Percentiles rank a stretch among this genome's conserved stretches.
phyloP scores from a whole-genome alignment of 106 monocot species.

The Dioscorea zingiberensis region DNA sequence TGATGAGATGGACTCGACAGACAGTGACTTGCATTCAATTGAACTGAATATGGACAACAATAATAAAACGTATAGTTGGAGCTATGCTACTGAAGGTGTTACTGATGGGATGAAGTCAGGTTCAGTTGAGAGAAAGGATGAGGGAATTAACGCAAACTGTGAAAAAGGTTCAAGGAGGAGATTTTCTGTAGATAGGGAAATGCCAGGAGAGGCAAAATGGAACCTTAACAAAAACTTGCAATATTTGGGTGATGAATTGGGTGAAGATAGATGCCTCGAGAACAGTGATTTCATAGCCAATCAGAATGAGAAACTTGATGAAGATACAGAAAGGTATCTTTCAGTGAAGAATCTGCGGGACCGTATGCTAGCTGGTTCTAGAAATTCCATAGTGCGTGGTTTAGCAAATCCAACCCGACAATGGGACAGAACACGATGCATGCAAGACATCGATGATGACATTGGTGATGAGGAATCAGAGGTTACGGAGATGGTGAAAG shows the following conservation, averaged over 20 bases:
- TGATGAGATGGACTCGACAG: slow-evolving; percentile 24
- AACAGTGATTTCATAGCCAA: slow-evolving; percentile 5
- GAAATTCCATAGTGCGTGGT: slow-evolving; percentile 10
- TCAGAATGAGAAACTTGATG: slow-evolving; percentile 24
- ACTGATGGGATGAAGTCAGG: neutral
- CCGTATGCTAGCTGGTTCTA: slow-evolving; percentile 38
- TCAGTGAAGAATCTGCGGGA: slow-evolving; percentile 53
- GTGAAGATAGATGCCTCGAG: slow-evolving; percentile 2
- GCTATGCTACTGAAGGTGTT: slow-evolving; percentile 16
- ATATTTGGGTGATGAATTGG: neutral
- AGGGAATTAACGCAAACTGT: neutral
- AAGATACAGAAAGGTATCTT: slow-evolving; percentile 27
- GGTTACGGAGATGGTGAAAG: slow-evolving; percentile 18
- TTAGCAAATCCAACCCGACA: slow-evolving; percentile 17
- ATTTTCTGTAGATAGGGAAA: neutral
- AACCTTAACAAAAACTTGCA: no score
- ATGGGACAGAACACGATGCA: neutral
- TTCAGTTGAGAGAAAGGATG: neutral
- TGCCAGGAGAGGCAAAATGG: no score
- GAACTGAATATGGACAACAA: slow-evolving; percentile 59
- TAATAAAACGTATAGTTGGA: slow-evolving; percentile 43
- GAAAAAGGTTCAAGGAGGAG: neutral
- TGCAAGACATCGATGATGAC: slow-evolving; percentile 7
- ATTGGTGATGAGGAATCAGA: slow-evolving; percentile 31
- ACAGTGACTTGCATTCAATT: slow-evolving; percentile 76